These are phyloP conservation scores for Aspergillus sojae DNA, from an alignment of 2,329 filamentous ascomycete species.

Conservation along the genomic window DNA sequence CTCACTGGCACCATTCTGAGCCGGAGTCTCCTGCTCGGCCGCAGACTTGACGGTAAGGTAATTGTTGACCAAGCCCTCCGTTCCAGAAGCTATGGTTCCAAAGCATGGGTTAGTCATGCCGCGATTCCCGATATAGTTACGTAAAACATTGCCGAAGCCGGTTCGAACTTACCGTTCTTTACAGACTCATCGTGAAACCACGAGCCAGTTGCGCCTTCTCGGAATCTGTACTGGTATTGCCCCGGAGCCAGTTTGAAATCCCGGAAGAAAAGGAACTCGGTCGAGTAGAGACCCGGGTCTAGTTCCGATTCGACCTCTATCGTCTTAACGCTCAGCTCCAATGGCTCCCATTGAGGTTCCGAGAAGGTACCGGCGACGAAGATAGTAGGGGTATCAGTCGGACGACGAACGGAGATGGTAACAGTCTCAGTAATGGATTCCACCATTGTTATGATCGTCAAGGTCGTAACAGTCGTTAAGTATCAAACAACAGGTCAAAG, in stretches of 20 bases:
- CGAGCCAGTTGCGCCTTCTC: constrained; percentile 23
- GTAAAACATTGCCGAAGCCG: not conserved
- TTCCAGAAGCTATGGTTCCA: constrained; percentile 22
- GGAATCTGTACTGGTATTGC: constrained; percentile 32
- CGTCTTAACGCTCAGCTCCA: constrained; percentile 28
- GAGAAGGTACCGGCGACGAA: constrained; percentile 32
- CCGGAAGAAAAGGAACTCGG: constrained; percentile 25
- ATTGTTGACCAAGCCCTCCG: constrained; percentile 28
- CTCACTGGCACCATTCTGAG: constrained; percentile 16
- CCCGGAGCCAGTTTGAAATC: constrained; percentile 23
- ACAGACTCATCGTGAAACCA: constrained; percentile 32
- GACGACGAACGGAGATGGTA: constrained; percentile 31
- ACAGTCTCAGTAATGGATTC: constrained; percentile 24
- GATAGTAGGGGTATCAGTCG: constrained; percentile 27
- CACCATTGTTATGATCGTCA: constrained; percentile 23
- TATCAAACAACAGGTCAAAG: constrained; percentile 22
- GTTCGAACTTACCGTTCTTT: constrained; percentile 27
- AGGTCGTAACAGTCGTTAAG: constrained; percentile 26
- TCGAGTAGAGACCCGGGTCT: constrained; percentile 18
- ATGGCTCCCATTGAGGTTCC: constrained; percentile 30
- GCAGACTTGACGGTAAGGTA: constrained; percentile 18
- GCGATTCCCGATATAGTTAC: not conserved
- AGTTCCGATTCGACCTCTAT: constrained; percentile 18
- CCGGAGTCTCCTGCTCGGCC: constrained; percentile 11
- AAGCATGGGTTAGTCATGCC: not conserved